Evolutionary conservation across 441 rosid species (phyloP).

Genomic region (Mallotus japonicus): DNA sequence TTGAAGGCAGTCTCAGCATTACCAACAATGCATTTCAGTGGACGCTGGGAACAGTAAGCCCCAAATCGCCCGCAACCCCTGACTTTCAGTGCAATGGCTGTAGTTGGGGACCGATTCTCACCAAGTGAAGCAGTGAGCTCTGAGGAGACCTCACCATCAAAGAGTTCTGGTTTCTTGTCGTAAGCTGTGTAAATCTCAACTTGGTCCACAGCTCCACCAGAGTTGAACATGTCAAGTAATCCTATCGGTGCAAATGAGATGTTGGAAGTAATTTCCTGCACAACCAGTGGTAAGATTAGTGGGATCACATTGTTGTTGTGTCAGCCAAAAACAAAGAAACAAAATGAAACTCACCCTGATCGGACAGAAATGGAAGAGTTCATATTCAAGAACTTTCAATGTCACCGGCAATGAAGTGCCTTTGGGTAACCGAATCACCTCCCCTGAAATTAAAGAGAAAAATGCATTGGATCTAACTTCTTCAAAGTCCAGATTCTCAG

Average conservation of each 20-base stretch:
- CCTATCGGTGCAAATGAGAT: slow-evolving; percentile 84
- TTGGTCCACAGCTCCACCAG: slow-evolving; percentile 68
- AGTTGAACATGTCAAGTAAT: slow-evolving; percentile 80
- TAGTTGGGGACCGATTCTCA: slow-evolving; percentile 38
- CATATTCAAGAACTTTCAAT: slow-evolving; percentile 75
- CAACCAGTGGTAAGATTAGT: neutral
- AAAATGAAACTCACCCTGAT: slow-evolving; percentile 42
- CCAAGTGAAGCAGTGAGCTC: slow-evolving; percentile 41
- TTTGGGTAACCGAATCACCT: slow-evolving; percentile 61
- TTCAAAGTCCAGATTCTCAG: neutral
- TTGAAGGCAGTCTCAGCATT: slow-evolving; percentile 44
- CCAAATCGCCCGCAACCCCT: slow-evolving; percentile 84
- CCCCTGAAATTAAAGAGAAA: slow-evolving; percentile 44
- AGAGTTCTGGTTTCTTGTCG: slow-evolving; percentile 34
- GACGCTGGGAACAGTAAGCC: slow-evolving; percentile 68
- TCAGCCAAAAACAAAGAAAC: neutral
- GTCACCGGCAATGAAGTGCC: slow-evolving; percentile 77
- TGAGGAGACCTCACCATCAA: slow-evolving; percentile 54
- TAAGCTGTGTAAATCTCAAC: slow-evolving; percentile 40
- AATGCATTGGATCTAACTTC: neutral
- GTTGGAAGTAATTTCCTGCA: slow-evolving; percentile 58
- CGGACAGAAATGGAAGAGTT: slow-evolving; percentile 85
- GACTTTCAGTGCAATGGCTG: slow-evolving; percentile 48
- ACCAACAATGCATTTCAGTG: slow-evolving; percentile 55
- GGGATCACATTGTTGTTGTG: neutral